Conservation (phyloP, 345 rosid genomes). For the Streptanthus diversifolius region DNA sequence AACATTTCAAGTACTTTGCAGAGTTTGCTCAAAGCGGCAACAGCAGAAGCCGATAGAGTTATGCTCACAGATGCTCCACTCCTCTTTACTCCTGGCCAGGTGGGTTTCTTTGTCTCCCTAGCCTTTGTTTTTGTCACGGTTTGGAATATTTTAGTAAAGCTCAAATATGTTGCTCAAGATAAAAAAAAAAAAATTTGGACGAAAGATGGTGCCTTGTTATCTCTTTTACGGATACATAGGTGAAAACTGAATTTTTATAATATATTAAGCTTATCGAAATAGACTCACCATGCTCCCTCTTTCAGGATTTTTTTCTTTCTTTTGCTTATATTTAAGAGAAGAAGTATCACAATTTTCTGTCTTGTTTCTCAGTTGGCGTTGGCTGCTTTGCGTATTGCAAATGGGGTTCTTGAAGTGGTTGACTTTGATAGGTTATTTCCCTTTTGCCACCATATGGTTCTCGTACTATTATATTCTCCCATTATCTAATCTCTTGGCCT, state of each 20-base stretch:
- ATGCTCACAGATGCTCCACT: slow-evolving; percentile 95
- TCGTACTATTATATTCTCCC: not conserved
- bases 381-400: slow-evolving; percentile 70
- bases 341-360: not conserved
- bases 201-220: not conserved
- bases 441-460: slow-evolving; percentile 4
- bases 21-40: slow-evolving; percentile 66
- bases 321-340: not conserved
- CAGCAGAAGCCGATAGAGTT: slow-evolving; percentile 66
- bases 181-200: not conserved
- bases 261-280: not conserved
- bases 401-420: slow-evolving; percentile 50
- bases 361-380: slow-evolving; percentile 59
- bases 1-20: slow-evolving; percentile 30
- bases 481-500: not conserved
- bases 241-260: not conserved
- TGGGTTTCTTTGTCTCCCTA: slow-evolving; percentile 23
- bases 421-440: slow-evolving; percentile 71
- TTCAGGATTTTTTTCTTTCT: not conserved
- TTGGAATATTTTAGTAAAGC: not conserved
- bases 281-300: not conserved
- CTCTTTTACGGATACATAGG: not conserved
- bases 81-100: slow-evolving; percentile 94
- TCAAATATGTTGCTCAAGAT: not conserved
- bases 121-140: not conserved